Percentiles rank a stretch among this genome's conserved stretches.
Evolutionary conservation across 306 rosid genomes (phyloP).

Genomic region (Medicago arabica): DNA sequence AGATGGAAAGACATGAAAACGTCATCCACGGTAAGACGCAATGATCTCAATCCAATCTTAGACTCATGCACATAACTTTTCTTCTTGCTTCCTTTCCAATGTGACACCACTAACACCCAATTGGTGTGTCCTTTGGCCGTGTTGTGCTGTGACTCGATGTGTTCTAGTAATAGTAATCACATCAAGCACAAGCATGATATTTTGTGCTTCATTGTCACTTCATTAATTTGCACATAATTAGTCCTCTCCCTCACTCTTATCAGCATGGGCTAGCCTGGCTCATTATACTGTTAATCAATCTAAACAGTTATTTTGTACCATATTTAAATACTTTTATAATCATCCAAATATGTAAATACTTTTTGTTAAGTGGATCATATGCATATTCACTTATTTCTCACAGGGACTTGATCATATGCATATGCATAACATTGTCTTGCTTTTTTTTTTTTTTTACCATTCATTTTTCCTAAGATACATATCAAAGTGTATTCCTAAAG

Average conservation of each 20-base stretch:
- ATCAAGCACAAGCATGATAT: conserved; percentile 35
- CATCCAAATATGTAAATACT: no score
- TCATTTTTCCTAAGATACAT: no score
- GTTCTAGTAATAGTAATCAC: conserved; percentile 27
- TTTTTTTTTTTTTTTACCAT: no score
- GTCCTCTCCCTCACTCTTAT: neutral
- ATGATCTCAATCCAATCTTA: neutral
- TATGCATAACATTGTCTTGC: no score
- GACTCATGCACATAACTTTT: neutral
- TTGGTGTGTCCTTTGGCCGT: conserved; percentile 26
- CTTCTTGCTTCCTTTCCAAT: conserved; percentile 5
- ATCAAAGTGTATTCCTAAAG: no score
- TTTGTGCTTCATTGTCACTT: conserved; percentile 39
- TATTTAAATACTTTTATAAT: no score
- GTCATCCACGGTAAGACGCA: no score
- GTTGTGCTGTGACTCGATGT: conserved; percentile 35
- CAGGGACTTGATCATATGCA: no score
- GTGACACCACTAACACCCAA: conserved; percentile 1
- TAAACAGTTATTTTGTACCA: no score
- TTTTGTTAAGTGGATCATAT: no score
- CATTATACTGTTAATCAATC: no score
- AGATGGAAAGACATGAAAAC: neutral
- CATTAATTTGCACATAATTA: neutral
- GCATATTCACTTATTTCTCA: no score
- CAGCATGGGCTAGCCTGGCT: neutral